Base-by-base conservation (phyloP, 441 rosid genomes). In the Pelargonium citronellum region DNA sequence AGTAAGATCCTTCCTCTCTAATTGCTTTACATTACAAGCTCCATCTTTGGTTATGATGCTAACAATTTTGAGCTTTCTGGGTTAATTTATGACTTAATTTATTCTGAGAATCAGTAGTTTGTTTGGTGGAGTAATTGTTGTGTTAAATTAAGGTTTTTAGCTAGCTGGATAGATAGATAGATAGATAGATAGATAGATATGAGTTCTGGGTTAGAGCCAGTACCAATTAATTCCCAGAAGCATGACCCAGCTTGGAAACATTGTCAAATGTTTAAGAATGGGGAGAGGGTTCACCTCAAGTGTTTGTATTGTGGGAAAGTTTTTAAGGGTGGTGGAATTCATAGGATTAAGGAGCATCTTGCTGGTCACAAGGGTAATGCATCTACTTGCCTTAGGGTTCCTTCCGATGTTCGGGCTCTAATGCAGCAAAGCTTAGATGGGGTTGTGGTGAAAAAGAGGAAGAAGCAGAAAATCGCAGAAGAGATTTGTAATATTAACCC, bases 251-350 rank as follows among this genome's bases (percentile, higher is more conserved):
- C 96, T 3, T 95, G 98, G 98, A 83, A 84, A 55, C 90, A 92
- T 67, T 92, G 96, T 72, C 89, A 84, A 55, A 82, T 84, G 79
- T 83, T 83, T 60, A 84, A 84, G 73, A 78, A 79, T 70, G 91
- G 84, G 4, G 90, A 85, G 3, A 79, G 86, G 76, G 78, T 86
- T 11, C 93, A 89, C 73, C 86, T 92, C 73, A 87, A 81, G 82
- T 95, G 98, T 67, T 67, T 85, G 27, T 92, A 92, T 73, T 91
- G 97, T 70, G 69, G 73, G 1, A 95, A 92, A 78, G 57, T 92
- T 71, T 92, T 95, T 55, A 95, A 89, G 82, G 99, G 99, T 68
- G 99, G 98, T 60, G 98, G 98, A 7, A 95, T 95, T 83, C 88
- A 88, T 65, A 86, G 99, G 77, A 89, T 95, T 66, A 95, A 95